phyloP scores from a whole-genome alignment of 2,329 filamentous ascomycete species.

The Ophiostoma australiae region DNA sequence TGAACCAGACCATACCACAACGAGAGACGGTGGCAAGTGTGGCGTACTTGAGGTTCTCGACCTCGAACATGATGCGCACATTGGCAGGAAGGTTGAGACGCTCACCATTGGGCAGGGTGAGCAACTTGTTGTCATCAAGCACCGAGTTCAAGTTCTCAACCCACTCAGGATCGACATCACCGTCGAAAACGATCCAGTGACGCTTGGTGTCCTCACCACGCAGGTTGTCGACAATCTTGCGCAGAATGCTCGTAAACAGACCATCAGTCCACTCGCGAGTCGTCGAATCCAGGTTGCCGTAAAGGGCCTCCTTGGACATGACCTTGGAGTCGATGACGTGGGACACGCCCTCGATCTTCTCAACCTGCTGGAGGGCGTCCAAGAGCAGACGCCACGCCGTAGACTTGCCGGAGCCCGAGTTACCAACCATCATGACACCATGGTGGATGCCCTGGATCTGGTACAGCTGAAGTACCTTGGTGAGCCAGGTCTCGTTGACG shows the following conservation, averaged over 20 bases:
- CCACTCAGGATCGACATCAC: conserved; percentile 98
- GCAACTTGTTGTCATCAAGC: conserved; percentile 95
- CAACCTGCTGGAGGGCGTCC: conserved; percentile 83
- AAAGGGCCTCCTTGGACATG: conserved; percentile 98
- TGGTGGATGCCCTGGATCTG: conserved; percentile 98
- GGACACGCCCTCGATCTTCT: conserved; percentile 86
- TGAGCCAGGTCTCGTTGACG: conserved; percentile 93
- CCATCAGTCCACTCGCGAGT: conserved; percentile 99
- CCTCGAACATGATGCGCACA: conserved; percentile 99
- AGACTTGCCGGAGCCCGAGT: conserved; percentile 96
- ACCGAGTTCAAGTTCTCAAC: conserved; percentile 99
- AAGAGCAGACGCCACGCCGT: conserved; percentile 89
- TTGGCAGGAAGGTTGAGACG: conserved; percentile 91
- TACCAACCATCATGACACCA: conserved; percentile 99
- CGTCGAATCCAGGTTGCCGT: conserved; percentile 91
- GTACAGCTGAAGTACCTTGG: conserved; percentile 92
- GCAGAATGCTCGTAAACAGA: conserved; percentile 92
- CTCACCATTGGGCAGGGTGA: conserved; percentile 95
- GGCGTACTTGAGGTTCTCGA: conserved; percentile 94
- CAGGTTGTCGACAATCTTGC: conserved; percentile 98
- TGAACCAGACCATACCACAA: conserved; percentile 99
- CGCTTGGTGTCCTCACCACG: conserved; percentile 94
- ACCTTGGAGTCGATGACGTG: conserved; percentile 99
- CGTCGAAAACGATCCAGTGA: conserved; percentile 99
- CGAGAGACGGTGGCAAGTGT: conserved; percentile 98